Evolutionary conservation across 345 rosid species (phyloP), one percentile per base, ranked within the genome.

Genomic region (Trapa incisa): DNA sequence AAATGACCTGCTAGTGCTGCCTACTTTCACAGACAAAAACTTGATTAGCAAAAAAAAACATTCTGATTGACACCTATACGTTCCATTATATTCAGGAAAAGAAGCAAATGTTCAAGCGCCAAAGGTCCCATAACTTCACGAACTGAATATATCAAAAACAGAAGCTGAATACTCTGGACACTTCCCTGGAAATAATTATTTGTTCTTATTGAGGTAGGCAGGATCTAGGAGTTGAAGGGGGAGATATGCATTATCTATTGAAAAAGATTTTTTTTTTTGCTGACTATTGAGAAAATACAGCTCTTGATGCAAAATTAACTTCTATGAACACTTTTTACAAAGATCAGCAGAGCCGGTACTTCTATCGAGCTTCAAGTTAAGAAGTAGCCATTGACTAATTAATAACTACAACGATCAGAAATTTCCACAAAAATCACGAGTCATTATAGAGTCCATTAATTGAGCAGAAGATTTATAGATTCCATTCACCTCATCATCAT

Each of bases 401-500:
- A 65, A 3, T 17, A 65, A 43, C 3, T 33, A 42, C 11, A 43
- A 43, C 6, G 22, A 65, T 43, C 35, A 65, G 22, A 6, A 35
- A 65, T n/a, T 36, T 17, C 52, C 5, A 41, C 8, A 1, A 65
- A n/a, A 45, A n/a, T 39, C 48, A 16, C 22, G 36, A 56, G 22
- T 60, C 47, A 58, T 42, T 43, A 43, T 39, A 64, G 45, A 13
- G 35, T 1, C 50, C 29, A 75, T 83, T 76, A 22, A 22, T 42
- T 8, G 8, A 42, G 45, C 45, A 8, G 8, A 3, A 8, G 5
- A 42, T 42, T 42, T 42, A 42, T 8, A 4, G 45, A 42, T 4
- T 43, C 50, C 29, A 75, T 83, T 76, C 77, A 85, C 99, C 85
- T 76, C 93, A 0, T 95, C 93, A 84, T 95, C 99, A 67, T 87